phyloP scores from a whole-genome alignment of 2,329 filamentous ascomycete genomes.

The Leptographium radiaticola region DNA sequence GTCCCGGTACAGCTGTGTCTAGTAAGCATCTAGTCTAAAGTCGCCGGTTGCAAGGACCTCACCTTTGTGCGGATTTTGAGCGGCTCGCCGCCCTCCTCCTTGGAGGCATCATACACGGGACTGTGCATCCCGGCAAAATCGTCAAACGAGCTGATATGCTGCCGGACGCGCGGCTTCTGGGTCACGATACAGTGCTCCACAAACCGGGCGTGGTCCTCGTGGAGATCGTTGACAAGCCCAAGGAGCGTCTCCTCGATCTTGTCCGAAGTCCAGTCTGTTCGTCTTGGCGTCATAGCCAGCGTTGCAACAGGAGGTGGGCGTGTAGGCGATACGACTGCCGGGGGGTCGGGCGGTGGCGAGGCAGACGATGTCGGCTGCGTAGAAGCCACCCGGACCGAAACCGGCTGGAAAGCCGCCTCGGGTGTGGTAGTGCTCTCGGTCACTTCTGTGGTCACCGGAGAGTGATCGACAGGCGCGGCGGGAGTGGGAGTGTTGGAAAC shows the following conservation, averaged over 20 bases:
- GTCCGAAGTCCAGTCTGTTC: constrained; percentile 27
- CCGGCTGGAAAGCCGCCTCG: not conserved
- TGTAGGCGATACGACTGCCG: not conserved
- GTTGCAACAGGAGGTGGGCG: not conserved
- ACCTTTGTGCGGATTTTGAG: constrained; percentile 41
- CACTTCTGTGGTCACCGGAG: no score
- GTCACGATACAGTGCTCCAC: constrained; percentile 31
- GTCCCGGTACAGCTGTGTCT: constrained; percentile 6
- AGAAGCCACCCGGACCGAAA: not conserved
- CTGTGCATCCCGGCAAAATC: constrained; percentile 32
- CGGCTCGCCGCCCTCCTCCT: constrained; percentile 20
- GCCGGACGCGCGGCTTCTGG: constrained; percentile 1
- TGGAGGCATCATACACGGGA: constrained; percentile 16
- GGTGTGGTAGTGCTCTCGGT: not conserved
- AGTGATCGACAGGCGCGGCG: no score
- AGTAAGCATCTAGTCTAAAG: not conserved
- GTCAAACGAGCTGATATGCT: constrained; percentile 18
- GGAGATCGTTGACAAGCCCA: constrained; percentile 28
- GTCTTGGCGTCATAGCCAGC: not conserved
- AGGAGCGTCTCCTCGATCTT: constrained; percentile 29
- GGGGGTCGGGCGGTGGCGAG: not conserved
- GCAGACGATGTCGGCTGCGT: not conserved
- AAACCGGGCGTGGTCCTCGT: constrained; percentile 30
- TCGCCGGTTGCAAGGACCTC: not conserved
- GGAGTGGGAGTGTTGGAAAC: not conserved